phyloP scores from a whole-genome alignment of 2,329 filamentous ascomycete genomes.

The Neopestalotiopsis sp. region DNA sequence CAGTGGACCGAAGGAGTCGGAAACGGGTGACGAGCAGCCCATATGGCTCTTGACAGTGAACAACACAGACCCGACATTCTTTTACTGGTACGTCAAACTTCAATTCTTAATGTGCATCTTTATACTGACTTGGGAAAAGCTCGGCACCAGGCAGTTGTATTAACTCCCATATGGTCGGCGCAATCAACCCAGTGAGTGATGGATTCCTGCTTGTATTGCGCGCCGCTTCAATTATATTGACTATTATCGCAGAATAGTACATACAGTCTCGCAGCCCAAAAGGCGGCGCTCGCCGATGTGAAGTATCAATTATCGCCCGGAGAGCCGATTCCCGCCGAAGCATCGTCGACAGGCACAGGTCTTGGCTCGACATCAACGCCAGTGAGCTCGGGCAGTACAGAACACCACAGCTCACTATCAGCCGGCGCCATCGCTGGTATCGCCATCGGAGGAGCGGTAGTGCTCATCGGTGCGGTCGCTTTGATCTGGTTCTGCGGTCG shows the following conservation, averaged over 20 bases:
- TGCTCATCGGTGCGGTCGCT: slow-evolving; percentile 47
- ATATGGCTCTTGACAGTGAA: slow-evolving; percentile 12
- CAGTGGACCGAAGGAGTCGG: slow-evolving; percentile 3
- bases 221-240: neutral
- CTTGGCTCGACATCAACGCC: slow-evolving; percentile 26
- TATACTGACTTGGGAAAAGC: slow-evolving; percentile 18
- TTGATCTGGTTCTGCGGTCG: slow-evolving; percentile 56
- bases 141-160: slow-evolving; percentile 70
- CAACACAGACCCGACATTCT: slow-evolving; percentile 13
- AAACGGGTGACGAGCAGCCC: neutral
- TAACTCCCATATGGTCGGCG: slow-evolving; percentile 73
- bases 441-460: slow-evolving; percentile 54
- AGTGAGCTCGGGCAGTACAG: slow-evolving; percentile 7
- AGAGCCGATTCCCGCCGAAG: slow-evolving; percentile 57
- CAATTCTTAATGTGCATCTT: neutral
- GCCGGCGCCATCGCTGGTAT: slow-evolving; percentile 66
- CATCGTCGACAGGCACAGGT: slow-evolving; percentile 21
- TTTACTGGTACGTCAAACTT: slow-evolving; percentile 15
- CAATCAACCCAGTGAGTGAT: slow-evolving; percentile 68
- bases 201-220: neutral
- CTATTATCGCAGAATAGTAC: slow-evolving; percentile 47
- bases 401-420: slow-evolving; percentile 32
- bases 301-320: slow-evolving; percentile 62
- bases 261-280: slow-evolving; percentile 53
- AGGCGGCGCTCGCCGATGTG: slow-evolving; percentile 50